phyloP scores from a whole-genome alignment of 2,329 filamentous ascomycete genomes.

The Colletotrichum sp. region DNA sequence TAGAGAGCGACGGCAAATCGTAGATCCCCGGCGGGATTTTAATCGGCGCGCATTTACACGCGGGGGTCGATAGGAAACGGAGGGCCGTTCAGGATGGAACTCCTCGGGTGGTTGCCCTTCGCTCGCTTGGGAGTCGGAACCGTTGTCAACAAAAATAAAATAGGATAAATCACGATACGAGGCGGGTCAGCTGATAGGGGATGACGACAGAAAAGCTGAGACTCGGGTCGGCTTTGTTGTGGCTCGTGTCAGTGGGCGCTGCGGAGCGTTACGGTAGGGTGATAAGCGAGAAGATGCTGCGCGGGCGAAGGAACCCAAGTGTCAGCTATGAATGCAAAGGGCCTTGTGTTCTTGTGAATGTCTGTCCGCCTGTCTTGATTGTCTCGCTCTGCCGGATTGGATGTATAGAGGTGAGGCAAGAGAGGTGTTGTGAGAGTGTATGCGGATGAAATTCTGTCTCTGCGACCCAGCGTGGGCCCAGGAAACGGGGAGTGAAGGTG shows the following conservation, averaged over 20 bases:
- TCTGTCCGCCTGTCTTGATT: neutral
- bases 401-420: neutral
- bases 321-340: conserved; percentile 5
- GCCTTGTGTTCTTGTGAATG: neutral
- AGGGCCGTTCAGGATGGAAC: neutral
- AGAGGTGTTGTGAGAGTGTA: neutral
- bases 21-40: conserved; percentile 1
- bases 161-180: conserved; percentile 7
- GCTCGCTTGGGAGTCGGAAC: neutral
- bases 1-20: conserved; percentile 45
- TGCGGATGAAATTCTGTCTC: neutral
- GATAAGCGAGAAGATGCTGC: conserved; percentile 9
- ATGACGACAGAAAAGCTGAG: conserved; percentile 20
- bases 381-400: neutral
- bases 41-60: conserved; percentile 1
- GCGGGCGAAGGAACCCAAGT: neutral
- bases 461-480: conserved; percentile 6
- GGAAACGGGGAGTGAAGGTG: conserved; percentile 7
- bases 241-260: conserved; percentile 17
- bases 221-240: conserved; percentile 17
- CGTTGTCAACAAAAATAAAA: neutral
- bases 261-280: conserved; percentile 3
- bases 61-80: neutral
- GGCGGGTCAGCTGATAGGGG: conserved; percentile 19
- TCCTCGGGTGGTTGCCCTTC: neutral